A percentile compares a stretch with the other conserved stretches of the same genome.
phyloP scores from a whole-genome alignment of 805 yeast genomes.

The Candida awuae region DNA sequence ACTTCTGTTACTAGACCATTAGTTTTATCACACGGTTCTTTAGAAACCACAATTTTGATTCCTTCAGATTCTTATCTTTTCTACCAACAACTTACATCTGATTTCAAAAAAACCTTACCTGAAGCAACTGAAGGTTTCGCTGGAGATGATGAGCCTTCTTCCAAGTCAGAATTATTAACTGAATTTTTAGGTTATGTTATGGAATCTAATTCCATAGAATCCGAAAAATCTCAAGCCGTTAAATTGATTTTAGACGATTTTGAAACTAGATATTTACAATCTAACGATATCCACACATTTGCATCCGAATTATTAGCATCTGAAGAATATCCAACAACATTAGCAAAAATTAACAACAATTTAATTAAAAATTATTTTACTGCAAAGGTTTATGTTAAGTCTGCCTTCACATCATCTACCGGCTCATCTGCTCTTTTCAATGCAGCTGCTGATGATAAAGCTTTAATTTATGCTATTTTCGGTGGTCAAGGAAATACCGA shows the following conservation, averaged over 20 bases:
- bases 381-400: slow-evolving; percentile 27
- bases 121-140: slow-evolving; percentile 77
- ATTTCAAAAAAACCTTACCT: slow-evolving; percentile 71
- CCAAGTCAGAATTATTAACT: slow-evolving; percentile 77
- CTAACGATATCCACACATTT: slow-evolving; percentile 78
- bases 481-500: slow-evolving; percentile 99
- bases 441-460: slow-evolving; percentile 48
- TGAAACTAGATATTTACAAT: slow-evolving; percentile 67
- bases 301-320: slow-evolving; percentile 63
- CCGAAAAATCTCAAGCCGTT: slow-evolving; percentile 48
- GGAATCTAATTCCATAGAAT: slow-evolving; percentile 18
- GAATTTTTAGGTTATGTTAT: slow-evolving; percentile 71
- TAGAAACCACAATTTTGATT: slow-evolving; percentile 82
- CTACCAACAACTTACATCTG: slow-evolving; percentile 82
- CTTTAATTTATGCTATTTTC: slow-evolving; percentile 75
- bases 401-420: slow-evolving; percentile 9
- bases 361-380: slow-evolving; percentile 72
- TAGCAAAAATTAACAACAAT: slow-evolving; percentile 56
- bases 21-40: slow-evolving; percentile 72
- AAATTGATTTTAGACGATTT: slow-evolving; percentile 70
- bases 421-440: slow-evolving; percentile 43
- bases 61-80: slow-evolving; percentile 74
- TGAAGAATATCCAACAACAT: slow-evolving; percentile 55
- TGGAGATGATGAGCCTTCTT: slow-evolving; percentile 79
- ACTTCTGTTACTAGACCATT: slow-evolving; percentile 56